Conservation (phyloP, 257 asterid species). For the Anisodus acutangulus region DNA sequence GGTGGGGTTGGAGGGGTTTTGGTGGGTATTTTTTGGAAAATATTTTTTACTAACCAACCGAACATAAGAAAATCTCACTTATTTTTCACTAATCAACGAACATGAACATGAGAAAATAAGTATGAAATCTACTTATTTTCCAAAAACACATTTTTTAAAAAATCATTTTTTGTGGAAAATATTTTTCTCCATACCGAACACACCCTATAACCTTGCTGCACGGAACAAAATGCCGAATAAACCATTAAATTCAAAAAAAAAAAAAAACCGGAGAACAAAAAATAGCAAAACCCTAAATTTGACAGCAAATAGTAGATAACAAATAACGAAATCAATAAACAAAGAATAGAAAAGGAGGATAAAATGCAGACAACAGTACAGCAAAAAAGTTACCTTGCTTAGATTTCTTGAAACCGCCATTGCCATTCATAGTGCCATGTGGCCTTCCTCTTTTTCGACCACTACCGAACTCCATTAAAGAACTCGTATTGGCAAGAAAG, state of each 20-base stretch:
- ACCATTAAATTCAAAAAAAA: neutral
- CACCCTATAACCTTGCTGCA: neutral
- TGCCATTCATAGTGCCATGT: constrained; percentile 57
- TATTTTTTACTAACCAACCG: too few species aligned
- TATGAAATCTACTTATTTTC: too few species aligned
- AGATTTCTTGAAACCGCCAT: constrained; percentile 61
- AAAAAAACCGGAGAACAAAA: neutral
- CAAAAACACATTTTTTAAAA: too few species aligned
- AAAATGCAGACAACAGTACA: neutral
- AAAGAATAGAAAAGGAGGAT: neutral
- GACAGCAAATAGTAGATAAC: neutral
- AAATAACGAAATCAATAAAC: neutral
- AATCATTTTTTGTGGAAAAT: too few species aligned
- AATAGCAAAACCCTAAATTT: constrained; percentile 33
- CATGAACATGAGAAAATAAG: too few species aligned
- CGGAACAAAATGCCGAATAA: neutral
- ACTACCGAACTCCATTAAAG: constrained; percentile 60
- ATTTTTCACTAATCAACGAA: too few species aligned
- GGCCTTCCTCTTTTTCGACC: constrained; percentile 60
- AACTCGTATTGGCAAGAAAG: neutral
- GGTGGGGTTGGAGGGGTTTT: too few species aligned
- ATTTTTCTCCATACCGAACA: too few species aligned
- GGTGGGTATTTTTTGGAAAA: too few species aligned
- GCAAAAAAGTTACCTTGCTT: constrained; percentile 49
- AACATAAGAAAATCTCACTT: too few species aligned